Percentiles rank a stretch among this genome's conserved stretches.
These are phyloP conservation scores for Crithidia mellificae DNA, from an alignment of 208 protist genomes.

Conservation along the genomic window DNA sequence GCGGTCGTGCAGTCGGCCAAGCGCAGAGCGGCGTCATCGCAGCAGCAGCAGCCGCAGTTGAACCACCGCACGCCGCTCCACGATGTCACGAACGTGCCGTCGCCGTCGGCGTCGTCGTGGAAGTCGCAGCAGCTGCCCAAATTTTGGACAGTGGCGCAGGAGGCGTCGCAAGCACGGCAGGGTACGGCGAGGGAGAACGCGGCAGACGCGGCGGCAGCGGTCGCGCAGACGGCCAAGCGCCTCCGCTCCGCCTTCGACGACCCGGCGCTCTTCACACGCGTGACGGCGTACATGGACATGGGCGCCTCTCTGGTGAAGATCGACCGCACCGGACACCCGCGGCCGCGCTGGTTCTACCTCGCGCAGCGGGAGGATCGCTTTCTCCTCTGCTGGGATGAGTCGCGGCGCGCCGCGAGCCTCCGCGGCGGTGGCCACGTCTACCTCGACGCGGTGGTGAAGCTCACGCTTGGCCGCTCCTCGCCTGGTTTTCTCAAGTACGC, in stretches of 20 bases:
- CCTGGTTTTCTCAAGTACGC: constrained; percentile 33
- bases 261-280: constrained; percentile 41
- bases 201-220: background rate
- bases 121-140: constrained; percentile 30
- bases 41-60: background rate
- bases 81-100: constrained; percentile 18
- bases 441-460: constrained; percentile 42
- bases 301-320: constrained; percentile 54
- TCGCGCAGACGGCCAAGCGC: background rate
- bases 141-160: constrained; percentile 33
- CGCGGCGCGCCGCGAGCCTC: constrained; percentile 10
- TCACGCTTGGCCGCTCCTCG: constrained; percentile 60
- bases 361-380: constrained; percentile 24
- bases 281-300: constrained; percentile 70
- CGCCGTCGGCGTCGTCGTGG: background rate
- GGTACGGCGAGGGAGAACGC: background rate
- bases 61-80: constrained; percentile 3
- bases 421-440: constrained; percentile 39
- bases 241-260: constrained; percentile 53
- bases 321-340: constrained; percentile 43
- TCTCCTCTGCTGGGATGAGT: constrained; percentile 56
- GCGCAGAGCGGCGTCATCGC: background rate
- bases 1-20: constrained; percentile 45
- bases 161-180: background rate
- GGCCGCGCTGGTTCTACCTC: constrained; percentile 64